Evolutionary conservation across 1,284 basidiomycete species (phyloP), one percentile per base, ranked within the genome.

Genomic region (Trichosporon ovoides): DNA sequence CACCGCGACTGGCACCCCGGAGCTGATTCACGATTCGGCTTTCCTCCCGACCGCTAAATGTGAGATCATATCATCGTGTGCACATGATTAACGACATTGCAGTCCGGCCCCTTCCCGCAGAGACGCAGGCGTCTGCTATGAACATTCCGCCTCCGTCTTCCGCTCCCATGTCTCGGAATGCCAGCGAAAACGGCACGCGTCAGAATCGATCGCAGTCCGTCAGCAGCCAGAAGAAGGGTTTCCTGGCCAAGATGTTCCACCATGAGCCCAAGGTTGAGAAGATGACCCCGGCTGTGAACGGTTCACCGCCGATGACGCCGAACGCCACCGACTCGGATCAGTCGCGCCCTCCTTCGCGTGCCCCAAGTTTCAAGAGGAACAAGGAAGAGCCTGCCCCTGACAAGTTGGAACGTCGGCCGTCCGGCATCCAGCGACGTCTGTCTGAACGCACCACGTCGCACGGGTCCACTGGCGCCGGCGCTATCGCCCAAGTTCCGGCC

Each of bases 211-310:
- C 61, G 3, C 36, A 59, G 51, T 55, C 68, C 19, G 62, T 64
- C 50, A 53, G 60, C 65, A 55, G 62, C 46, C 71, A 73, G 61
- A 77, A 75, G 68, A 77, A 76, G 63, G 67, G 67, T 13, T 76
- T 78, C 63, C 69, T 78, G 37, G 73, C 75, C 35, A 73, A 74
- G 50, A 77, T 78, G 75, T 74, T 78, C 60, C 71, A 77, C 54
- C 70, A 65, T 28, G 67, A 72, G 46, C 66, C 62, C 22, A 69
- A 72, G 57, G 60, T 68, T 16, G 68, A 70, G 28, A 60, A 68
- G 53, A 62, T 70, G 34, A 63, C 68, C 33, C 59, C 60, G 0
- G 63, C 61, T 31, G 49, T 36, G 13, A 67, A 64, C 13, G 66
- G 60, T 1, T 75, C 73, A 2, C 74, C 74, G 0, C 74, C 74